A percentile compares a stretch with the other conserved stretches of the same genome.
Evolutionary conservation across 768 basidiomycete genomes (phyloP).

Genomic region (Russula olivacea): DNA sequence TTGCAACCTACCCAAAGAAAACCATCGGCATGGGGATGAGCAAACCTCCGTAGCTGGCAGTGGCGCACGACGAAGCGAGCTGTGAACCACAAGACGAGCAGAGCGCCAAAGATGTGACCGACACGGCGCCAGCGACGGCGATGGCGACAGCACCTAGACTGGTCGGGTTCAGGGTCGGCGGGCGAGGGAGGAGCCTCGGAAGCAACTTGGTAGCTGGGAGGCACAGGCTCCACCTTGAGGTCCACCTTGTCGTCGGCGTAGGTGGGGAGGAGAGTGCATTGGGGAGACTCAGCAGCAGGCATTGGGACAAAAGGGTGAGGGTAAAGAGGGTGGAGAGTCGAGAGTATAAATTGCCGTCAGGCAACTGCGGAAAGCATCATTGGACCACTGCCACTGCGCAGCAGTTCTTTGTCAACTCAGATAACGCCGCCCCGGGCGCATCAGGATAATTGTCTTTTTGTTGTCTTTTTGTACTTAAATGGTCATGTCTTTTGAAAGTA

Average conservation of each 20-base stretch:
- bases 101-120: background rate
- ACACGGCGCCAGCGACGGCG: constrained; percentile 8
- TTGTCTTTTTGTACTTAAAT: too few relatives aligned
- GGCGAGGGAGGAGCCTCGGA: background rate
- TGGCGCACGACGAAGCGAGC: constrained; percentile 2
- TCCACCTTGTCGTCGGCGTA: constrained; percentile 7
- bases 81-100: background rate
- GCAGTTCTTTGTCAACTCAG: too few relatives aligned
- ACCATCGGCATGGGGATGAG: background rate
- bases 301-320: background rate
- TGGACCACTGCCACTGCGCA: too few relatives aligned
- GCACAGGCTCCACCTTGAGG: background rate
- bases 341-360: constrained; percentile 2
- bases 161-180: background rate
- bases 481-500: too few relatives aligned
- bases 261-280: background rate
- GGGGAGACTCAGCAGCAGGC: background rate
- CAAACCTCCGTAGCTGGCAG: background rate
- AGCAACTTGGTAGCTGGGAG: background rate
- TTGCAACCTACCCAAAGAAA: background rate
- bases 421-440: too few relatives aligned
- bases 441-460: too few relatives aligned
- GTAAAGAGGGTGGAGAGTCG: background rate
- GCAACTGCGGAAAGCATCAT: constrained; percentile 10
- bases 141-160: background rate